Percentiles rank a stretch among this genome's conserved stretches.
Conservation (phyloP, 2,329 filamentous ascomycete genomes). For the Trichoderma semiorbis region DNA sequence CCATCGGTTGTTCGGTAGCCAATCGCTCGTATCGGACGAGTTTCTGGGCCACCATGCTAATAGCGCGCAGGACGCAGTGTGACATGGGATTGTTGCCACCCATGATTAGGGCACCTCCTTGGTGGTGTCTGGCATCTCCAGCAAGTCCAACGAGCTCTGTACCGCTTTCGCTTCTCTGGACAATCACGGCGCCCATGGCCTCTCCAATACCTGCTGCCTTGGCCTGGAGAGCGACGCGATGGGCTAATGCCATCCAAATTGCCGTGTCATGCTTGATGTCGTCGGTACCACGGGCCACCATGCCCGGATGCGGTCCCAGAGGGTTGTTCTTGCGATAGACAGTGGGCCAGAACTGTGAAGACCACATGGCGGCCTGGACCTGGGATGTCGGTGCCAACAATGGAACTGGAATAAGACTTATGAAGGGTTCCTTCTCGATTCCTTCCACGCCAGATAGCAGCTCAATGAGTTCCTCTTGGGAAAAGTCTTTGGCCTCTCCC, state of each 20-base stretch:
- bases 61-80: conserved; percentile 73
- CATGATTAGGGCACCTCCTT: conserved; percentile 44
- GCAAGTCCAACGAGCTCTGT: conserved; percentile 66
- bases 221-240: conserved; percentile 58
- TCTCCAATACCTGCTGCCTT: conserved; percentile 60
- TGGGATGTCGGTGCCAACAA: conserved; percentile 71
- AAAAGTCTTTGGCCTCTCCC: conserved; percentile 49
- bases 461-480: conserved; percentile 49
- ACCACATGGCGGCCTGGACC: conserved; percentile 72
- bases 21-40: conserved; percentile 54
- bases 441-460: conserved; percentile 48
- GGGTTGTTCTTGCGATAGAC: conserved; percentile 86
- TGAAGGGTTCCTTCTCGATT: conserved; percentile 51
- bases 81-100: conserved; percentile 70
- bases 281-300: conserved; percentile 65
- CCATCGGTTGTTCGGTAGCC: conserved; percentile 33
- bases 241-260: conserved; percentile 66
- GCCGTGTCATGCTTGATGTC: conserved; percentile 63
- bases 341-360: conserved; percentile 74
- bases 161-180: conserved; percentile 57
- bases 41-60: conserved; percentile 76
- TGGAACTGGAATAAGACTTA: conserved; percentile 66
- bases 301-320: conserved; percentile 76
- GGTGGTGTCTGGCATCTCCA: conserved; percentile 70
- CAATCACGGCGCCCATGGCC: conserved; percentile 69